Evolutionary conservation across 768 basidiomycete genomes (phyloP).

Genomic region (Termitomyces sp.): DNA sequence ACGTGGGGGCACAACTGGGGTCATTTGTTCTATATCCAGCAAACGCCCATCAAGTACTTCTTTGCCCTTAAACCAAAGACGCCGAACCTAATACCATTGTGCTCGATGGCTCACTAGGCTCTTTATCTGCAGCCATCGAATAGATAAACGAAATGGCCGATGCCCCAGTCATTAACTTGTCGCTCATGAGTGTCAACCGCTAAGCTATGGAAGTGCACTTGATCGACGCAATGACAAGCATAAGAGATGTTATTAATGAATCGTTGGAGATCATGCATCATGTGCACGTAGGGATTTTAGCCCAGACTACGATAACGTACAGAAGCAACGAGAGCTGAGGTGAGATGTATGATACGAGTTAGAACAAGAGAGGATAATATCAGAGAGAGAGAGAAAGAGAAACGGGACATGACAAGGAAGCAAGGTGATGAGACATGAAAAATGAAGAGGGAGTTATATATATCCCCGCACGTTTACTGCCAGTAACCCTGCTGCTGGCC

Average conservation of each 20-base stretch:
- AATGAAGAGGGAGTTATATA: conserved; percentile 1
- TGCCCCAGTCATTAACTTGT: neutral
- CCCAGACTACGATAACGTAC: conserved; percentile 17
- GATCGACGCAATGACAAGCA: neutral
- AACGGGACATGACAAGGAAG: conserved; percentile 4
- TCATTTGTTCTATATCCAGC: conserved; percentile 24
- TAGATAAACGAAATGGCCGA: conserved; percentile 17
- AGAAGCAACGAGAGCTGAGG: conserved; percentile 14
- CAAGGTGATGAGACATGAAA: conserved; percentile 6
- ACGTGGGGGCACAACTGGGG: conserved; percentile 3
- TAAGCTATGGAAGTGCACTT: neutral
- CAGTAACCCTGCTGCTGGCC: conserved; percentile 60
- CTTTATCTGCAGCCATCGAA: conserved; percentile 17
- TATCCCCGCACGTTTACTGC: conserved; percentile 41
- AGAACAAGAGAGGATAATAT: conserved; percentile 12
- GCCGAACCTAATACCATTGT: conserved; percentile 21
- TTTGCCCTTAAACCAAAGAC: conserved; percentile 25
- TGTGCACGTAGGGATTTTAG: conserved; percentile 9
- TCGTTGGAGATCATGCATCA: conserved; percentile 10
- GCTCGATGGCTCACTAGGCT: conserved; percentile 26
- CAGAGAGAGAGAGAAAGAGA: conserved; percentile 10
- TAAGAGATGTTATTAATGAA: neutral
- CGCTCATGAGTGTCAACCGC: neutral
- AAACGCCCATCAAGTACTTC: conserved; percentile 31
- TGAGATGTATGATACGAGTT: conserved; percentile 18